These are phyloP conservation scores for Penicillium occitanis DNA, from an alignment of 2,329 filamentous ascomycete genomes.

Conservation along the genomic window DNA sequence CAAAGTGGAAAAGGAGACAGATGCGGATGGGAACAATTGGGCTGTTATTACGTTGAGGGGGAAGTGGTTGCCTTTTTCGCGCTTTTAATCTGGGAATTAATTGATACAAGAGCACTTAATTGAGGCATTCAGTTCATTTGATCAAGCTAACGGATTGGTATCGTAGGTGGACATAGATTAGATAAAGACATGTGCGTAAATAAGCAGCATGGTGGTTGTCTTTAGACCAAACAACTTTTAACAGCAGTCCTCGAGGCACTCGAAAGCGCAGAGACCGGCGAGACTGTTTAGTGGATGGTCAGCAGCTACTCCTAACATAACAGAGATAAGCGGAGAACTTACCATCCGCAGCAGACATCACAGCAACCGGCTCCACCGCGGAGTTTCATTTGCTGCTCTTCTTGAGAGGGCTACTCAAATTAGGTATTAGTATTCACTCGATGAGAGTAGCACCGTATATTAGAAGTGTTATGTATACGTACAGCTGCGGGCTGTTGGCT, in stretches of 20 bases:
- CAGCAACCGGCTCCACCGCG: constrained; percentile 32
- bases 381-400: constrained; percentile 32
- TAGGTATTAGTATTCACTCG: neutral
- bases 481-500: constrained; percentile 31
- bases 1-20: constrained; percentile 90
- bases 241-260: constrained; percentile 35
- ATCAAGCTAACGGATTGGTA: constrained; percentile 4
- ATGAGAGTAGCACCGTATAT: neutral
- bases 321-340: constrained; percentile 18
- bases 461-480: constrained; percentile 14
- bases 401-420: constrained; percentile 27
- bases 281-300: constrained; percentile 24
- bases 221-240: constrained; percentile 21
- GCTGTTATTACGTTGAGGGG: constrained; percentile 79
- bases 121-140: neutral
- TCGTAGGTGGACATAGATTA: neutral
- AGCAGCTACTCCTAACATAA: neutral
- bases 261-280: constrained; percentile 34
- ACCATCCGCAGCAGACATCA: constrained; percentile 37
- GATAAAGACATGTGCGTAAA: neutral
- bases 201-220: constrained; percentile 25
- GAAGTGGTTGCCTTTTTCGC: constrained; percentile 66
- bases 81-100: constrained; percentile 35
- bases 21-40: constrained; percentile 77
- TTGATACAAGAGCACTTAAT: neutral